Conservation (phyloP, 306 rosid genomes). For the Vicia faba region DNA sequence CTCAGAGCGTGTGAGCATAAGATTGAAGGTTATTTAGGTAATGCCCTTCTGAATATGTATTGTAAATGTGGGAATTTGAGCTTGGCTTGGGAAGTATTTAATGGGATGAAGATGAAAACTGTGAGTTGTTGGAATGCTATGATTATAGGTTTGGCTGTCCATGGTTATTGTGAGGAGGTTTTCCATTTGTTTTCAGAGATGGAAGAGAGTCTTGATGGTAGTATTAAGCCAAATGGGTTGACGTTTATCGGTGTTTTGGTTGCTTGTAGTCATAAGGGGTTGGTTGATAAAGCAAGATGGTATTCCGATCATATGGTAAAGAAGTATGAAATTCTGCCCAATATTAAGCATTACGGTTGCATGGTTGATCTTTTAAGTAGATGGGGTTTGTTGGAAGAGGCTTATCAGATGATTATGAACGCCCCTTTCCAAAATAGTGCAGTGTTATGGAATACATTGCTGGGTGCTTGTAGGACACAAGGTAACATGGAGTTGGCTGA, state of each 20-base stretch:
- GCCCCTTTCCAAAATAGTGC: constrained; percentile 40
- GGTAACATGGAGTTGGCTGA: constrained; percentile 58
- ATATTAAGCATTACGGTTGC: constrained; percentile 72
- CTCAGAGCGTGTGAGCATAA: constrained; percentile 43
- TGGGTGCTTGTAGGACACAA: constrained; percentile 67
- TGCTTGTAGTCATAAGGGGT: constrained; percentile 77
- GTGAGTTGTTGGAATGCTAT: constrained; percentile 73
- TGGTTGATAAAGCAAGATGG: constrained; percentile 65
- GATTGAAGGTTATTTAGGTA: constrained; percentile 69
- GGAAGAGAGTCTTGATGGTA: constrained; percentile 47
- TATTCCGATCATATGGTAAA: constrained; percentile 54
- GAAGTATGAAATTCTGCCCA: constrained; percentile 47
- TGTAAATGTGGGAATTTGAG: constrained; percentile 68
- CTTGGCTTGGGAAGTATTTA: constrained; percentile 61
- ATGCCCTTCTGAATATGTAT: constrained; percentile 63
- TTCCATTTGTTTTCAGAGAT: constrained; percentile 51
- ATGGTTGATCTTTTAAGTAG: constrained; percentile 71
- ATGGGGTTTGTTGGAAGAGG: constrained; percentile 63
- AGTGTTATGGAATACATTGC: constrained; percentile 67
- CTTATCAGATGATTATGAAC: constrained; percentile 47
- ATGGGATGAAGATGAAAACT: constrained; percentile 56
- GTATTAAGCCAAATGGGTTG: constrained; percentile 55
- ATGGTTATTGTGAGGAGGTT: constrained; percentile 59
- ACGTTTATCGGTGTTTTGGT: constrained; percentile 64
- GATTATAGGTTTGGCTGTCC: constrained; percentile 73